These are phyloP conservation scores for Penicillium manginii DNA, from an alignment of 495 filamentous ascomycete species.

Conservation along the genomic window DNA sequence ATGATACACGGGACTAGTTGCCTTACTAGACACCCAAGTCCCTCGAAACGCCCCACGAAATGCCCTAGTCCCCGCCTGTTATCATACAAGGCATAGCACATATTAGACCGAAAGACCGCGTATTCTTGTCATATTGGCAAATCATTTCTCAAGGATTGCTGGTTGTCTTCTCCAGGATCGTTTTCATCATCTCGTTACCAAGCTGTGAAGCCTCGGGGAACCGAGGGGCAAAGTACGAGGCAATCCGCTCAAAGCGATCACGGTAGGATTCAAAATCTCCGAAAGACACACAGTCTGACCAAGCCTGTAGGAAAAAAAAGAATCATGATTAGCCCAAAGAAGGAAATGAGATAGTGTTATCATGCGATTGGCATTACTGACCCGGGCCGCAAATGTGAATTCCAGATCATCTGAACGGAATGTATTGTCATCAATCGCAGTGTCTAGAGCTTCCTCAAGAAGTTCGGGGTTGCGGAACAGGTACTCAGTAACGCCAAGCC, in stretches of 20 bases:
- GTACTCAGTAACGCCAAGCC: conserved; percentile 97
- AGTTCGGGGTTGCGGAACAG: conserved; percentile 84
- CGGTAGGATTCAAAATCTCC: conserved; percentile 90
- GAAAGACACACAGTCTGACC: conserved; percentile 89
- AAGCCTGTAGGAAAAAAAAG: conserved; percentile 58
- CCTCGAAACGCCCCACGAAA: neutral
- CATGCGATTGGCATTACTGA: conserved; percentile 36
- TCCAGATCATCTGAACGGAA: conserved; percentile 93
- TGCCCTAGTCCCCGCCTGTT: neutral
- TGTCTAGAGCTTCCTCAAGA: conserved; percentile 82
- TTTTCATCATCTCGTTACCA: conserved; percentile 96
- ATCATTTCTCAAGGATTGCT: conserved; percentile 17
- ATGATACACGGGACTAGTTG: neutral
- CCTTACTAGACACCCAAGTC: neutral
- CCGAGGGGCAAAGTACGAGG: conserved; percentile 85
- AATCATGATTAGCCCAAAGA: neutral
- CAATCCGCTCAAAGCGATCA: conserved; percentile 85
- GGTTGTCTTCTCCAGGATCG: conserved; percentile 80
- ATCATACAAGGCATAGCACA: conserved; percentile 6
- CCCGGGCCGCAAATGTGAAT: conserved; percentile 92
- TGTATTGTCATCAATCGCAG: conserved; percentile 82
- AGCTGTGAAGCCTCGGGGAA: conserved; percentile 83
- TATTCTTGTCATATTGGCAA: conserved; percentile 3
- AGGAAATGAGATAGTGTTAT: neutral
- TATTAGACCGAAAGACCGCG: neutral